phyloP scores from a whole-genome alignment of 305 asterid species.

The Fraxinus floribunda region DNA sequence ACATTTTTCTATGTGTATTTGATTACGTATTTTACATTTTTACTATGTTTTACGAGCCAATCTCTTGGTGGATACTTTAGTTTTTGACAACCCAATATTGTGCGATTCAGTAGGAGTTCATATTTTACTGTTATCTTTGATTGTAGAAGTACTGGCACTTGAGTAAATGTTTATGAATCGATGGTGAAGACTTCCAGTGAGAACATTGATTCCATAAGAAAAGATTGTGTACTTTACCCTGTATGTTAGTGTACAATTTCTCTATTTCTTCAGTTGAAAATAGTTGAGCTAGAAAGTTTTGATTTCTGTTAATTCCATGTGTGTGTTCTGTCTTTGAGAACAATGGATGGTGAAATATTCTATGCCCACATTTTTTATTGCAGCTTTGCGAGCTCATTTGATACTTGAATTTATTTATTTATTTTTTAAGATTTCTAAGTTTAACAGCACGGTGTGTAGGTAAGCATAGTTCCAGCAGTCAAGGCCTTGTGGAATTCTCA shows the following conservation, averaged over 20 bases:
- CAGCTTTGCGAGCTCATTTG: not conserved
- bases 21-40: too few species aligned
- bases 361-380: not conserved
- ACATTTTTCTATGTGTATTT: too few species aligned
- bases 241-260: not conserved
- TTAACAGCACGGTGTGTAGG: conserved; percentile 43
- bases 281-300: not conserved
- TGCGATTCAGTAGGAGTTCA: conserved; percentile 26
- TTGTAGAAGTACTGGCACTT: conserved; percentile 84
- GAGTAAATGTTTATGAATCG: conserved; percentile 77
- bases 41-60: too few species aligned
- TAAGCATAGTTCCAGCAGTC: conserved; percentile 82
- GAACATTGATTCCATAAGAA: not conserved
- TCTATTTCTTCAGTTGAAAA: not conserved
- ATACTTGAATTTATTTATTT: not conserved
- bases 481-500: conserved; percentile 82
- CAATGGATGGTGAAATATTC: too few species aligned
- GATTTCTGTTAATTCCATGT: not conserved
- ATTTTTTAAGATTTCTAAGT: conserved; percentile 11
- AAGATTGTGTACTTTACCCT: not conserved
- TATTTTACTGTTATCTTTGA: conserved; percentile 69
- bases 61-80: conserved; percentile 26
- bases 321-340: too few species aligned
- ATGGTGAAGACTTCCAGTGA: conserved; percentile 28
- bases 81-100: conserved; percentile 14